phyloP scores from a whole-genome alignment of 2,329 filamentous ascomycete genomes.

The Venturia nashicola region DNA sequence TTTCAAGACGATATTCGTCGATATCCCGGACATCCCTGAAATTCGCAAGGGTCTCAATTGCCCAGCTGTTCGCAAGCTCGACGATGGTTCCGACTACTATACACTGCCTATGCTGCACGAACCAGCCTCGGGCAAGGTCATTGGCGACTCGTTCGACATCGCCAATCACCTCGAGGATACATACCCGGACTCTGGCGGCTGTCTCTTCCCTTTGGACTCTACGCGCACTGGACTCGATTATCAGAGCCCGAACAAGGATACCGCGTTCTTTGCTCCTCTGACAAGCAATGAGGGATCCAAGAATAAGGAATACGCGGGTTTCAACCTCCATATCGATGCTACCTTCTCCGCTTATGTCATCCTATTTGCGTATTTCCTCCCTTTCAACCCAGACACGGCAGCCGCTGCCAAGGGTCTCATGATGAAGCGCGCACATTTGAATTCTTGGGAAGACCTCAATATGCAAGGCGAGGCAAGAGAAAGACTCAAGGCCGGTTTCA shows the following conservation, averaged over 20 bases:
- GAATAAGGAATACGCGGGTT: constrained; percentile 21
- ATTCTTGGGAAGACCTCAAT: constrained; percentile 31
- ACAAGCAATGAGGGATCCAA: constrained; percentile 18
- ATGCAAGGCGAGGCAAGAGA: constrained; percentile 27
- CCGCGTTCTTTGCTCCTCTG: background rate
- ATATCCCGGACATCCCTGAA: constrained; percentile 38
- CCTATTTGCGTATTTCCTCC: constrained; percentile 32
- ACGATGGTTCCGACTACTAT: constrained; percentile 45
- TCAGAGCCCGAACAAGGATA: constrained; percentile 18
- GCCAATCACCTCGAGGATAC: constrained; percentile 44
- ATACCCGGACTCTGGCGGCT: constrained; percentile 35
- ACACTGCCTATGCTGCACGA: constrained; percentile 49
- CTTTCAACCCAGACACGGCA: constrained; percentile 38
- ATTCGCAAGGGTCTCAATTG: constrained; percentile 36
- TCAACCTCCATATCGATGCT: constrained; percentile 44
- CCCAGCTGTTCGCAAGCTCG: constrained; percentile 40
- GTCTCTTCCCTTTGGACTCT: constrained; percentile 35
- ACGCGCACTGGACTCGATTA: constrained; percentile 25
- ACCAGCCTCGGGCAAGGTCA: constrained; percentile 21
- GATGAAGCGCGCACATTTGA: constrained; percentile 11
- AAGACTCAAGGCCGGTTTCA: constrained; percentile 29
- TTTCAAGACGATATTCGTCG: constrained; percentile 41
- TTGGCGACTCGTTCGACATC: constrained; percentile 57
- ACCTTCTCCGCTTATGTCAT: constrained; percentile 36
- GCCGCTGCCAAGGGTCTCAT: constrained; percentile 29